These are phyloP conservation scores for Capsicum rhomboideum DNA, from an alignment of 257 asterid species.

Conservation along the genomic window DNA sequence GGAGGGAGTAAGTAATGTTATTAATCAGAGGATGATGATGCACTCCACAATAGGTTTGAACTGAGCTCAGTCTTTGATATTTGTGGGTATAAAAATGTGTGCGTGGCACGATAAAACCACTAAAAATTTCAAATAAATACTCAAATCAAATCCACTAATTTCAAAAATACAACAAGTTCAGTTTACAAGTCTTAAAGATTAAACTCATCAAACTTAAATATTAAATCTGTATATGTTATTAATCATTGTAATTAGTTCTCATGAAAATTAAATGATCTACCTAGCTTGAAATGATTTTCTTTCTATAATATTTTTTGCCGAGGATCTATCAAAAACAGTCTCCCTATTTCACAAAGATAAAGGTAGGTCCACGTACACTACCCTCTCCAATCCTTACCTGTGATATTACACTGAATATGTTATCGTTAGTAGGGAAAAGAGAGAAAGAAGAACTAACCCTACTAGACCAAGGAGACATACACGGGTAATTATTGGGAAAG, in stretches of 20 bases:
- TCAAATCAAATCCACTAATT: neutral
- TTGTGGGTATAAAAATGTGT: neutral
- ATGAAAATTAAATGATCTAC: neutral
- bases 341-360: neutral
- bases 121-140: neutral
- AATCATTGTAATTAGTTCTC: neutral
- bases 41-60: neutral
- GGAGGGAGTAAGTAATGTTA: neutral
- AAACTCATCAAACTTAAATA: neutral
- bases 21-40: neutral
- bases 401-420: neutral
- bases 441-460: constrained; percentile 35
- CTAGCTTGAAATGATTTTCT: neutral
- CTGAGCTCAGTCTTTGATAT: neutral
- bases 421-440: neutral
- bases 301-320: neutral
- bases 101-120: neutral
- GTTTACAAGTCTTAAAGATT: neutral
- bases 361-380: neutral
- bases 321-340: neutral
- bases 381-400: neutral
- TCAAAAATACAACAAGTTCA: neutral
- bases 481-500: constrained; percentile 29
- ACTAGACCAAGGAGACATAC: constrained; percentile 56
- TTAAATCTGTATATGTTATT: too few species aligned